Conservation (phyloP, 306 rosid species). For the Nissolia schottii region DNA sequence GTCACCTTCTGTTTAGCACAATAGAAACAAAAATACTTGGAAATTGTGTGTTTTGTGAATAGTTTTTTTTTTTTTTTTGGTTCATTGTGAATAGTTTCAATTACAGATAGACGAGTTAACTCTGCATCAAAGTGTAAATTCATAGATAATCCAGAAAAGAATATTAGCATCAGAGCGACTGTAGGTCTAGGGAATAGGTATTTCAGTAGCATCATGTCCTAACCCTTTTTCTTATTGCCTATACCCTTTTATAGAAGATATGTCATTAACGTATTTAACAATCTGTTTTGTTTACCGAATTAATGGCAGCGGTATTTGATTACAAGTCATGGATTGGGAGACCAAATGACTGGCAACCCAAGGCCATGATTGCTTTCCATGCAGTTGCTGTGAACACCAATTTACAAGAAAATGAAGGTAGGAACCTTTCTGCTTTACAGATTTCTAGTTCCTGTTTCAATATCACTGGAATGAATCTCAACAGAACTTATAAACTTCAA, state of each 20-base stretch:
- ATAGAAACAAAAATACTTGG: neutral
- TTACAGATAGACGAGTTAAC: neutral
- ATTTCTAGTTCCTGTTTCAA: neutral
- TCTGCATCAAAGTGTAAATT: neutral
- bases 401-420: conserved; percentile 92
- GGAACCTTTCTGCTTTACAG: conserved; percentile 1
- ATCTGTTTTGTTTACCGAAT: conserved; percentile 27
- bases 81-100: neutral
- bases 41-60: neutral
- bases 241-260: neutral
- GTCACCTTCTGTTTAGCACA: neutral
- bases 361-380: conserved; percentile 74
- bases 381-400: conserved; percentile 95
- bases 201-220: conserved; percentile 1
- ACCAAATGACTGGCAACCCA: conserved; percentile 87
- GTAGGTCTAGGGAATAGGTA: conserved; percentile 7
- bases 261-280: neutral
- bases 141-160: neutral
- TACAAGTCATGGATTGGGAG: conserved; percentile 76
- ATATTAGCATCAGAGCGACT: conserved; percentile 10
- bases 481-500: neutral
- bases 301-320: conserved; percentile 69
- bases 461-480: conserved; percentile 13
- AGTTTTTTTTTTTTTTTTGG: too few relatives aligned
- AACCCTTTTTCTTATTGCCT: neutral